Evolutionary conservation across 179 eudicot genomes (phyloP).

Genomic region (Silene vulgaris): DNA sequence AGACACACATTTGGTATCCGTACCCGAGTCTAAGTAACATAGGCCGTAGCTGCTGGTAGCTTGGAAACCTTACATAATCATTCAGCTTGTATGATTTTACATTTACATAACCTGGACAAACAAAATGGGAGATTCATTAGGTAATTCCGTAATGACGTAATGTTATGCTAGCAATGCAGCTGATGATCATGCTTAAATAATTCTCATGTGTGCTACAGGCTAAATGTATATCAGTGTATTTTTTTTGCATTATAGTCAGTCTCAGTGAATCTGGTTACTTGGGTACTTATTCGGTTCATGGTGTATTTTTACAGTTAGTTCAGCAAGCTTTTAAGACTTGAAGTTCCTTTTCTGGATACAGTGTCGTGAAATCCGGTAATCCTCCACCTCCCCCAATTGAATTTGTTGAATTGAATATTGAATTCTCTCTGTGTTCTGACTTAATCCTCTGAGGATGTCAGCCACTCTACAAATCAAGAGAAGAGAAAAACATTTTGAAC

Average conservation of each 20-base stretch:
- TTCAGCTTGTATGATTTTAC: not conserved
- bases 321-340: conserved; percentile 62
- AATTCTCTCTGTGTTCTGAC: not conserved
- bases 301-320: conserved; percentile 61
- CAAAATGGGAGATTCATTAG: not conserved
- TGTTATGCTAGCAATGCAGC: not conserved
- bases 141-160: not conserved
- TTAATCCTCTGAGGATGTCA: not conserved
- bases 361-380: conserved; percentile 31
- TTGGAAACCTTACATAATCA: not conserved
- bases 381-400: not conserved
- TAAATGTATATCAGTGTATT: no score
- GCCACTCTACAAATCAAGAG: conserved; percentile 2
- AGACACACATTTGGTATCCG: not conserved
- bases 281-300: conserved; percentile 5
- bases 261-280: not conserved
- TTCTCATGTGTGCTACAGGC: conserved; percentile 6
- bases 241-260: not conserved
- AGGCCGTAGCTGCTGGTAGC: conserved; percentile 7
- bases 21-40: not conserved
- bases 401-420: not conserved
- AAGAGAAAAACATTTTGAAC: not conserved
- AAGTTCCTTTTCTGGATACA: conserved; percentile 40
- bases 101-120: not conserved
- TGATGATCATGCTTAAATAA: conserved; percentile 15